Conservation (phyloP, 208 protist species). For the Acanthamoeba triangularis region DNA sequence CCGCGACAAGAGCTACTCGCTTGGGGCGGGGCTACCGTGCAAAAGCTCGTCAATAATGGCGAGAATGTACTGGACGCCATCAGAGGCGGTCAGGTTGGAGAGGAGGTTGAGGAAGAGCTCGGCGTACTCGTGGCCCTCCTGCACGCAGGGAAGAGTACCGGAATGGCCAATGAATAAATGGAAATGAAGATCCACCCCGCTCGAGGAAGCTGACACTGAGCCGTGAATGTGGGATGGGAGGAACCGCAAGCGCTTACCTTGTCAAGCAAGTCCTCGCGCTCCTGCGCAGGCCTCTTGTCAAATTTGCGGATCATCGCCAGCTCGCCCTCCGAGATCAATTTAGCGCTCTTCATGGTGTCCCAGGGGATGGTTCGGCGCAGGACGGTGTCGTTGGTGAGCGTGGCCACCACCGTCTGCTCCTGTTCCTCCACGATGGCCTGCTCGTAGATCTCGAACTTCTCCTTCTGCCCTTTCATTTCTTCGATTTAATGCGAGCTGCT, state of each 20-base stretch:
- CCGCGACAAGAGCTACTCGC: no score
- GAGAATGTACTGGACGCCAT: conserved; percentile 44
- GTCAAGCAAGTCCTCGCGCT: conserved; percentile 23
- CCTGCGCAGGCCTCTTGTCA: not conserved
- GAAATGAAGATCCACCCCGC: not conserved
- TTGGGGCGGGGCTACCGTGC: not conserved
- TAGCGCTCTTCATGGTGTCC: conserved; percentile 46
- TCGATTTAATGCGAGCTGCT: not conserved
- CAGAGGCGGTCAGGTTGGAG: conserved; percentile 25
- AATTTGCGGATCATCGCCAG: conserved; percentile 47
- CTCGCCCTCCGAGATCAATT: conserved; percentile 40
- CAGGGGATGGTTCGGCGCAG: conserved; percentile 31
- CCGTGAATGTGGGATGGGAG: not conserved
- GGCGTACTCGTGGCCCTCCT: conserved; percentile 44
- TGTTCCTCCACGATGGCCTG: conserved; percentile 52
- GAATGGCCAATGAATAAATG: no score
- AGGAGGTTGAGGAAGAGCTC: conserved; percentile 35
- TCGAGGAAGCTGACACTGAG: not conserved
- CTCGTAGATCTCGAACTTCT: conserved; percentile 50
- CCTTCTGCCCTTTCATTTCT: not conserved
- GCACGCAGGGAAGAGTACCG: no score
- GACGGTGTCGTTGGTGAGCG: conserved; percentile 47
- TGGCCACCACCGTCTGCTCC: conserved; percentile 36
- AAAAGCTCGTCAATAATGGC: conserved; percentile 49
- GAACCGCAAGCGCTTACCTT: not conserved